Conservation (phyloP, 2,329 filamentous ascomycete genomes). For the Aspergillus melleus region DNA sequence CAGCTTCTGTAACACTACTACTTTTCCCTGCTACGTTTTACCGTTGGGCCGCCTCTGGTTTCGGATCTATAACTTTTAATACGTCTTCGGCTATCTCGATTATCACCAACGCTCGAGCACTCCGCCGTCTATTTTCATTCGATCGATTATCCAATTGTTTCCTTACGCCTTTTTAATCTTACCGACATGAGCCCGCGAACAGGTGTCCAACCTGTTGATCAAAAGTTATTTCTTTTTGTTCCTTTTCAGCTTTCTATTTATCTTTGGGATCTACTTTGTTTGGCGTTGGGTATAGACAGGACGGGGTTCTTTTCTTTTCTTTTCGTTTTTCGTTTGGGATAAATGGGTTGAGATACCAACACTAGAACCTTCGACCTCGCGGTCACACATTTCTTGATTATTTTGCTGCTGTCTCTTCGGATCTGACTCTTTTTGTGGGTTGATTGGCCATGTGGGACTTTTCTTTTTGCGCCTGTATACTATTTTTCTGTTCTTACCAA, state of each 20-base stretch:
- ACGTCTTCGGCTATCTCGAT: slow-evolving; percentile 13
- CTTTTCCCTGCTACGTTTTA: slow-evolving; percentile 19
- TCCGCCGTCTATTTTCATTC: slow-evolving; percentile 27
- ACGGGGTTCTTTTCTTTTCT: slow-evolving; percentile 28
- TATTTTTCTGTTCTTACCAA: slow-evolving; percentile 8
- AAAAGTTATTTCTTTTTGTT: slow-evolving; percentile 27
- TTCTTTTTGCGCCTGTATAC: slow-evolving; percentile 14
- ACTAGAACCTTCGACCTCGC: slow-evolving; percentile 41
- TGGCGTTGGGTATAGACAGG: slow-evolving; percentile 44
- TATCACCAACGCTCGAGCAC: slow-evolving; percentile 24
- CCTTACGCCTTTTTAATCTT: slow-evolving; percentile 17
- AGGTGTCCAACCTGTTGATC: slow-evolving; percentile 21
- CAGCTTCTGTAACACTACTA: slow-evolving; percentile 37
- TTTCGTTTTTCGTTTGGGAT: slow-evolving; percentile 27
- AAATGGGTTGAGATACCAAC: slow-evolving; percentile 42
- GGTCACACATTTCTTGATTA: slow-evolving; percentile 30
- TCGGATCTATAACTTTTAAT: slow-evolving; percentile 30
- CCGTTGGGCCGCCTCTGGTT: slow-evolving; percentile 19
- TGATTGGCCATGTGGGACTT: slow-evolving; percentile 20
- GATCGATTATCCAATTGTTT: slow-evolving; percentile 20
- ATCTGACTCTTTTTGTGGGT: slow-evolving; percentile 12
- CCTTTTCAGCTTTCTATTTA: slow-evolving; percentile 14
- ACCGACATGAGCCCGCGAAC: slow-evolving; percentile 21
- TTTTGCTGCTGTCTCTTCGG: slow-evolving; percentile 21
- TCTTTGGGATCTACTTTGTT: slow-evolving; percentile 18